These are phyloP conservation scores for Dichotomocladium elegans DNA, from an alignment of 371 early-diverging fungal species.

Conservation along the genomic window DNA sequence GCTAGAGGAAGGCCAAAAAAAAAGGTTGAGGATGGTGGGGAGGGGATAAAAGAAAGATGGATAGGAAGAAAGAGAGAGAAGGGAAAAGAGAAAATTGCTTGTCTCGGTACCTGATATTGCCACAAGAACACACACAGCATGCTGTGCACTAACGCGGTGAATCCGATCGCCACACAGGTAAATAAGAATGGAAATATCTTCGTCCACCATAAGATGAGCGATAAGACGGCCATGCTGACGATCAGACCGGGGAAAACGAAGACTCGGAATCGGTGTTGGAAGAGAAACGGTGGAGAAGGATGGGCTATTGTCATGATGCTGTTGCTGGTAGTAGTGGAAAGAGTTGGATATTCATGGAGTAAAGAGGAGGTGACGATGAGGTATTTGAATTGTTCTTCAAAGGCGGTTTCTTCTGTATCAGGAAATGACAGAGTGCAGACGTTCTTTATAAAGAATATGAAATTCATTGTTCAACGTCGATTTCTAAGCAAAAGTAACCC, in stretches of 20 bases:
- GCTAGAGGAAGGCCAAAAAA: constrained; percentile 21
- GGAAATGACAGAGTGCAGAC: constrained; percentile 41
- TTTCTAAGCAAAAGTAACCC: too few species aligned
- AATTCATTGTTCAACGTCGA: too few species aligned
- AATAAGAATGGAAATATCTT: too few species aligned
- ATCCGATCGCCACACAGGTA: too few species aligned
- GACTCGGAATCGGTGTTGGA: background rate
- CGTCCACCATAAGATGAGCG: too few species aligned
- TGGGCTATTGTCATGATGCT: background rate
- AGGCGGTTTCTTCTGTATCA: constrained; percentile 44
- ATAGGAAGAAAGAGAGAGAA: too few species aligned
- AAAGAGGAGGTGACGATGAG: constrained; percentile 51
- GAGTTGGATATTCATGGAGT: constrained; percentile 29
- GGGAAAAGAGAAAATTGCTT: too few species aligned
- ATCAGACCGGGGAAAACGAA: background rate
- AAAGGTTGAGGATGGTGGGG: background rate
- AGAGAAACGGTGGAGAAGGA: background rate
- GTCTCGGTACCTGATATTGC: too few species aligned
- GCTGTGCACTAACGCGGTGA: too few species aligned
- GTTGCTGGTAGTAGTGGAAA: constrained; percentile 10
- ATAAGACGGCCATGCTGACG: constrained; percentile 3
- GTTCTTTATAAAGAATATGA: constrained; percentile 28
- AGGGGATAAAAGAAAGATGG: too few species aligned
- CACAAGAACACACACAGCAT: too few species aligned
- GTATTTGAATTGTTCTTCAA: constrained; percentile 59